These are phyloP conservation scores for Meyerozyma sp. DNA, from an alignment of 1,139 yeast species.

Conservation along the genomic window DNA sequence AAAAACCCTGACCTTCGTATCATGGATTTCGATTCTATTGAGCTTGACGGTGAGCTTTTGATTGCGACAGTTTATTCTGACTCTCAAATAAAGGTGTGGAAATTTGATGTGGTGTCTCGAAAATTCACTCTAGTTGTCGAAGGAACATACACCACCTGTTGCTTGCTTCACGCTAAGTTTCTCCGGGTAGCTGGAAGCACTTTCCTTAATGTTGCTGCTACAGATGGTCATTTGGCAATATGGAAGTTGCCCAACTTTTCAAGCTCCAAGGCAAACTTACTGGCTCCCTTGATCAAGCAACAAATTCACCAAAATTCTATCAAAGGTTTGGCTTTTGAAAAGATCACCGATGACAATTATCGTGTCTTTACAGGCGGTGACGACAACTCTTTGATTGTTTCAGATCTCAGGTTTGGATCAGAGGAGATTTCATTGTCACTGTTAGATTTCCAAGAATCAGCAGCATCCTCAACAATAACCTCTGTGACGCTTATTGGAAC, in stretches of 20 bases:
- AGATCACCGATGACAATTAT: slow-evolving; percentile 16
- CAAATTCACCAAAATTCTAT: slow-evolving; percentile 82
- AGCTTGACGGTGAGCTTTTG: slow-evolving; percentile 23
- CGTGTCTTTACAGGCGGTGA: slow-evolving; percentile 78
- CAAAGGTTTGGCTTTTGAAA: slow-evolving; percentile 37
- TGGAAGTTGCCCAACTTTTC: slow-evolving; percentile 45
- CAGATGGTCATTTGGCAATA: slow-evolving; percentile 72
- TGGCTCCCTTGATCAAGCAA: slow-evolving; percentile 32
- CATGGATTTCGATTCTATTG: slow-evolving; percentile 68
- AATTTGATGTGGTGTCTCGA: slow-evolving; percentile 30
- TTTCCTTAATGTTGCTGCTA: slow-evolving; percentile 56
- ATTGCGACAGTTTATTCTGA: slow-evolving; percentile 77
- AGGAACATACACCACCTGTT: slow-evolving; percentile 65
- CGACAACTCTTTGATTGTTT: slow-evolving; percentile 67
- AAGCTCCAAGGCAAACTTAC: slow-evolving; percentile 10
- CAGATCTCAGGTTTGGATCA: slow-evolving; percentile 25
- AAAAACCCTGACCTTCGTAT: slow-evolving; percentile 77
- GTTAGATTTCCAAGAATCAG: slow-evolving; percentile 38
- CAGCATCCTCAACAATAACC: slow-evolving; percentile 87
- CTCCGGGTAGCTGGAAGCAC: slow-evolving; percentile 22
- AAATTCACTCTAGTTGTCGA: slow-evolving; percentile 39
- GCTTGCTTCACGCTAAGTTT: slow-evolving; percentile 61
- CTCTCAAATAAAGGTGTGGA: slow-evolving; percentile 68
- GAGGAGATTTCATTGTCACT: slow-evolving; percentile 15
- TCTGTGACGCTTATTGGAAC: slow-evolving; percentile 37